These are phyloP conservation scores for Sparassis latifolia DNA, from an alignment of 1,284 basidiomycete species.

Conservation along the genomic window DNA sequence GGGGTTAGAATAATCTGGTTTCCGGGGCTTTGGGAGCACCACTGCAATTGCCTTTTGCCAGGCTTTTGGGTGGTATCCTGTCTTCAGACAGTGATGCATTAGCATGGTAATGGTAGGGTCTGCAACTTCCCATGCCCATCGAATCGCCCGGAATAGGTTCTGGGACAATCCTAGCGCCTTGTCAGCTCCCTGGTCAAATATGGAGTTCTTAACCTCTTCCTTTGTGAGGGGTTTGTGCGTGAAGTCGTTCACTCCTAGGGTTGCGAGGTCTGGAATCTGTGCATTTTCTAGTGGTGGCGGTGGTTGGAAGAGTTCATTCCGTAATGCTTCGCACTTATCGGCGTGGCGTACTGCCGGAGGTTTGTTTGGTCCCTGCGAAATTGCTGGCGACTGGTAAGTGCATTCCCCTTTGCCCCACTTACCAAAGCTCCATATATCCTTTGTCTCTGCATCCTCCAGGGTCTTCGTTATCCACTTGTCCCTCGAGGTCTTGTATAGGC, in stretches of 20 bases:
- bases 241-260: background rate
- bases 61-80: slow-evolving; percentile 2
- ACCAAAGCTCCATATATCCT: background rate
- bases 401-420: slow-evolving; percentile 6
- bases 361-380: slow-evolving; percentile 1
- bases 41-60: slow-evolving; percentile 1
- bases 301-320: slow-evolving; percentile 10
- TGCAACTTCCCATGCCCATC: slow-evolving; percentile 13
- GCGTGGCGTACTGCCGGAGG: slow-evolving; percentile 3
- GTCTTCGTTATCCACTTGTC: background rate
- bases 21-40: background rate
- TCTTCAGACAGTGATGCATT: slow-evolving; percentile 1
- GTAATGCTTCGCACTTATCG: slow-evolving; percentile 8
- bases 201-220: slow-evolving; percentile 8
- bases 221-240: slow-evolving; percentile 4
- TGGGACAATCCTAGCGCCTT: slow-evolving; percentile 15
- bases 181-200: slow-evolving; percentile 7
- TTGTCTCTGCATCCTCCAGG: background rate
- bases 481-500: background rate
- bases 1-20: slow-evolving; percentile 9
- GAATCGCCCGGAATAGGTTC: slow-evolving; percentile 8
- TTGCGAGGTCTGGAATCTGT: slow-evolving; percentile 2
- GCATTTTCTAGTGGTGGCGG: slow-evolving; percentile 5
- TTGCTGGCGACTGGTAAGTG: slow-evolving; percentile 6
- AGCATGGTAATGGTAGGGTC: slow-evolving; percentile 1